Evolutionary conservation across 2,329 filamentous ascomycete species (phyloP).

Genomic region (Cephalotrichum gorgonifer): DNA sequence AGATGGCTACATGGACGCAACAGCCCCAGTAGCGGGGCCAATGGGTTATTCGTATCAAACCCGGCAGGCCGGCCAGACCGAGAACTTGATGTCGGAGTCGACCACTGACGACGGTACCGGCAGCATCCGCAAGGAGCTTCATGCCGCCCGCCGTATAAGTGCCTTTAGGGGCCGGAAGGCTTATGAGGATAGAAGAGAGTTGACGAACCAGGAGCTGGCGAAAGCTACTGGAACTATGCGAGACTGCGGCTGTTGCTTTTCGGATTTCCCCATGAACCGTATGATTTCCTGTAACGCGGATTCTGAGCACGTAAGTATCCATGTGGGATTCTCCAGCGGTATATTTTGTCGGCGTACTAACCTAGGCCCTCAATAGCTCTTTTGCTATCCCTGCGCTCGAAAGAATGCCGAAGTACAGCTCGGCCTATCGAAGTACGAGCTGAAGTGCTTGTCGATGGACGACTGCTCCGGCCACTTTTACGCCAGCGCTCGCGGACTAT

Average conservation of each 20-base stretch:
- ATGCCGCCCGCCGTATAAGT: conserved; percentile 1
- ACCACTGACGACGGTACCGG: conserved; percentile 11
- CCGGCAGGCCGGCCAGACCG: background rate
- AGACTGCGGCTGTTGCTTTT: conserved; percentile 68
- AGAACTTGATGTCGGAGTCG: background rate
- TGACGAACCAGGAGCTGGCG: conserved; percentile 29
- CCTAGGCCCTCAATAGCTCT: conserved; percentile 31
- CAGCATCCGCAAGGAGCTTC: conserved; percentile 12
- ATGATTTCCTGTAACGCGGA: conserved; percentile 58
- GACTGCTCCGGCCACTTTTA: conserved; percentile 55
- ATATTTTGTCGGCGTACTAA: conserved; percentile 6
- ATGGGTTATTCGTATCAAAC: background rate
- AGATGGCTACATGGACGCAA: background rate
- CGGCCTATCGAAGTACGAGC: conserved; percentile 56
- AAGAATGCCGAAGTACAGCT: conserved; percentile 58
- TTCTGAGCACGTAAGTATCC: conserved; percentile 34
- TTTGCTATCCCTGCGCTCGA: conserved; percentile 59
- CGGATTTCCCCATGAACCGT: conserved; percentile 53
- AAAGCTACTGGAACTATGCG: conserved; percentile 38
- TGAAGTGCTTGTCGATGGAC: conserved; percentile 61
- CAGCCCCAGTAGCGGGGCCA: too few relatives aligned
- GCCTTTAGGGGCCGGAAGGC: background rate
- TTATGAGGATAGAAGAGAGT: conserved; percentile 22
- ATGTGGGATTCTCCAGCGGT: background rate
- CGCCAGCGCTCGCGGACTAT: conserved; percentile 38